Percentiles rank a stretch among this genome's conserved stretches.
These are phyloP conservation scores for Fusarium pseudonygamai DNA, from an alignment of 2,329 filamentous ascomycete genomes.

Conservation along the genomic window DNA sequence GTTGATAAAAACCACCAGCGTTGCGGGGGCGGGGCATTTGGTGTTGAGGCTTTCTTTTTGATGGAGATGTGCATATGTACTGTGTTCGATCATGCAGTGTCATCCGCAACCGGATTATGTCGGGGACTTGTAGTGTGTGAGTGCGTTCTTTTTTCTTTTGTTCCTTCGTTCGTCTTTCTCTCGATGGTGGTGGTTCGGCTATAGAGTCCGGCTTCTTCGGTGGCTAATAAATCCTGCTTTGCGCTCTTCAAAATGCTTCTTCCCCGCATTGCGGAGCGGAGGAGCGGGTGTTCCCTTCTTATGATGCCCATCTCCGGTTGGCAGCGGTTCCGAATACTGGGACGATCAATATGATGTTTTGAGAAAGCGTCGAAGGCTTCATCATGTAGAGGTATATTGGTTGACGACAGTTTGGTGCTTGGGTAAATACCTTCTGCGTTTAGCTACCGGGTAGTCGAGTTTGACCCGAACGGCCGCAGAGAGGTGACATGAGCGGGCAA, in stretches of 20 bases:
- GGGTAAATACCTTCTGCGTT: background rate
- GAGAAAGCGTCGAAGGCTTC: background rate
- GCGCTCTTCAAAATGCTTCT: background rate
- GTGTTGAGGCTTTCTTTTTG: background rate
- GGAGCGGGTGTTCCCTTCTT: slow-evolving; percentile 24
- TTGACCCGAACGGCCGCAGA: background rate
- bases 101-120: slow-evolving; percentile 23
- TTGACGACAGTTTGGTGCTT: background rate
- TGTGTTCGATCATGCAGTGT: slow-evolving; percentile 28
- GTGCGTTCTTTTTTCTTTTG: background rate
- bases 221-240: slow-evolving; percentile 5
- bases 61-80: slow-evolving; percentile 16
- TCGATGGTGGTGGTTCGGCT: slow-evolving; percentile 11
- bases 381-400: background rate
- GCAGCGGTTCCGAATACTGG: background rate
- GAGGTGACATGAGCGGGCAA: background rate
- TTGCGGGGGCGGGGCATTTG: slow-evolving; percentile 35
- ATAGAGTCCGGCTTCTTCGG: slow-evolving; percentile 6
- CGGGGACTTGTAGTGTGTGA: slow-evolving; percentile 7
- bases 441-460: background rate
- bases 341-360: background rate
- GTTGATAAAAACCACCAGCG: slow-evolving; percentile 12
- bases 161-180: background rate
- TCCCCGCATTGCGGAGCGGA: slow-evolving; percentile 34
- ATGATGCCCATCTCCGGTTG: slow-evolving; percentile 15